These are phyloP conservation scores for Penicillium sp. DNA, from an alignment of 2,329 filamentous ascomycete species.

Conservation along the genomic window DNA sequence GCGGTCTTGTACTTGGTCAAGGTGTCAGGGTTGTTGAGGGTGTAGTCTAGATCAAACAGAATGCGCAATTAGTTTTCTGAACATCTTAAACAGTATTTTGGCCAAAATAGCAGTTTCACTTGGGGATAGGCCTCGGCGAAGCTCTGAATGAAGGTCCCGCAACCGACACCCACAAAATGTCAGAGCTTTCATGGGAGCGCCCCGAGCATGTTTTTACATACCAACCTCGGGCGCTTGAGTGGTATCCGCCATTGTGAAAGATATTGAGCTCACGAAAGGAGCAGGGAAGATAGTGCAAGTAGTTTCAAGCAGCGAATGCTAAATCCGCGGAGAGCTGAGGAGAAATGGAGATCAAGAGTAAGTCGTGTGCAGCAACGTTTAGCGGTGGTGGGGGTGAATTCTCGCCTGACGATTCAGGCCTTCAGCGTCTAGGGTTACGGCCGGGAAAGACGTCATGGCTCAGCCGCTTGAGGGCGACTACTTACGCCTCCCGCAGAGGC, in stretches of 20 bases:
- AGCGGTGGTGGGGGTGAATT: constrained; percentile 33
- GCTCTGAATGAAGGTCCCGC: constrained; percentile 25
- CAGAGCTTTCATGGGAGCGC: constrained; percentile 37
- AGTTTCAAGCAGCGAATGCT: constrained; percentile 25
- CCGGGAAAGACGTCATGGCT: constrained; percentile 28
- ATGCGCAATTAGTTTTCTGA: constrained; percentile 21
- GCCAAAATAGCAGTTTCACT: neutral
- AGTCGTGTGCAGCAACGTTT: constrained; percentile 37
- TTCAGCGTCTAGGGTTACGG: constrained; percentile 26
- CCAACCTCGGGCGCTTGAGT: constrained; percentile 46
- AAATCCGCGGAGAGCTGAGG: constrained; percentile 28
- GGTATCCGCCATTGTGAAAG: constrained; percentile 45
- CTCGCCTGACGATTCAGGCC: constrained; percentile 26
- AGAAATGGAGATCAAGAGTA: constrained; percentile 30
- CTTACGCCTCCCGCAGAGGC: neutral
- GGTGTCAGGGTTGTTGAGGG: constrained; percentile 88
- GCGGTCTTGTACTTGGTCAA: constrained; percentile 99
- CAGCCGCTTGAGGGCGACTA: neutral
- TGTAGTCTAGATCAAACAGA: constrained; percentile 66
- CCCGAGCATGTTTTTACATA: constrained; percentile 37
- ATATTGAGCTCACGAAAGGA: constrained; percentile 31
- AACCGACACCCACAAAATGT: constrained; percentile 37
- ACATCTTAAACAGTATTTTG: neutral
- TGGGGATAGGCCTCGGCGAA: constrained; percentile 24
- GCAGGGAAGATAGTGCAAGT: constrained; percentile 24